Evolutionary conservation across 129 eudicot species (phyloP).

Genomic region (Centella asiatica): DNA sequence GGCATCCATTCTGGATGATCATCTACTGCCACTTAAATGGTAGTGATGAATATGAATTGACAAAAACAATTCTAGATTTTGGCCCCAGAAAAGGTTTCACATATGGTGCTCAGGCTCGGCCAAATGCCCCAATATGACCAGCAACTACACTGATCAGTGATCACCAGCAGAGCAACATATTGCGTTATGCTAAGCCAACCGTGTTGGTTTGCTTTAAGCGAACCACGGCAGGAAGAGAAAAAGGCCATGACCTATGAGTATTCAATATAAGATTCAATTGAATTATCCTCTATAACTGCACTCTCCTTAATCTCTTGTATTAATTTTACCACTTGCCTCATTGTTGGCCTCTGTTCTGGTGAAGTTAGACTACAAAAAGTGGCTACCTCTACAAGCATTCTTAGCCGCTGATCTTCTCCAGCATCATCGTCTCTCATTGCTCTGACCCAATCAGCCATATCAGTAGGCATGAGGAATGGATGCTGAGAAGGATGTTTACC

Average conservation of each 20-base stretch:
- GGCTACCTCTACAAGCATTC: slow-evolving; percentile 79
- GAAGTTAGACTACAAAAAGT: slow-evolving; percentile 10
- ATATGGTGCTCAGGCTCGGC: neutral
- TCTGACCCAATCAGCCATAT: slow-evolving; percentile 61
- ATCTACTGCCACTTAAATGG: neutral
- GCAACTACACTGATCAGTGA: neutral
- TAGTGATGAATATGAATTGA: neutral
- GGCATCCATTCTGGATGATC: neutral
- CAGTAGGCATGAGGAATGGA: slow-evolving; percentile 49
- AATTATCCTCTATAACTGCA: slow-evolving; percentile 1
- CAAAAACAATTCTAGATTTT: neutral
- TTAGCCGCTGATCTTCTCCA: slow-evolving; percentile 39
- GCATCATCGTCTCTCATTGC: slow-evolving; percentile 45
- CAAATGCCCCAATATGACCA: neutral
- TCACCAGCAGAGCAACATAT: too few species aligned
- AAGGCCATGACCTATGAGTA: neutral
- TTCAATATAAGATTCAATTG: neutral
- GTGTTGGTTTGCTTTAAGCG: neutral
- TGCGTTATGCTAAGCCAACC: too few species aligned
- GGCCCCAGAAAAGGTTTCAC: neutral
- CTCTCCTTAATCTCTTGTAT: slow-evolving; percentile 76
- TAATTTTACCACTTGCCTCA: slow-evolving; percentile 89
- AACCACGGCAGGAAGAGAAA: neutral
- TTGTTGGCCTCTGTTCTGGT: slow-evolving; percentile 72
- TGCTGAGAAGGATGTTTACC: slow-evolving; percentile 63